Evolutionary conservation across 306 rosid genomes (phyloP).

Genomic region (Quercus robur): DNA sequence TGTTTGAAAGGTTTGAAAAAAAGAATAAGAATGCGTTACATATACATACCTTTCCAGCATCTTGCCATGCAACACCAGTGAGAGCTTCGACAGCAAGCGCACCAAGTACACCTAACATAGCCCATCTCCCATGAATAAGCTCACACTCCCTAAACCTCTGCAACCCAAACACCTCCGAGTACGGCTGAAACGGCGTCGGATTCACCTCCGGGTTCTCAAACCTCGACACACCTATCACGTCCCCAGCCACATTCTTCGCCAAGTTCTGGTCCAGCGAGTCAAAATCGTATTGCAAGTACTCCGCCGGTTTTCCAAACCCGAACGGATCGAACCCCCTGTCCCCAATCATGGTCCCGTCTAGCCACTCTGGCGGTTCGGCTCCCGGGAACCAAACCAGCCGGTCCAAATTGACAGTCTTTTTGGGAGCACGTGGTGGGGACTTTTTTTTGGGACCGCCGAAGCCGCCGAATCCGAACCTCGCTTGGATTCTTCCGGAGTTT

Average conservation of each 20-base stretch:
- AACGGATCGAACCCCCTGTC: constrained; percentile 79
- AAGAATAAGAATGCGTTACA: neutral
- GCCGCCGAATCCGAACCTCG: constrained; percentile 32
- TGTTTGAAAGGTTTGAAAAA: neutral
- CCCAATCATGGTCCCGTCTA: constrained; percentile 57
- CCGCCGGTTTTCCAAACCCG: constrained; percentile 58
- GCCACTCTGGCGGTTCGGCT: constrained; percentile 66
- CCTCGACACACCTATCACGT: constrained; percentile 48
- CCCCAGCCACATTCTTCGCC: constrained; percentile 69
- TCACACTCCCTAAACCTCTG: constrained; percentile 85
- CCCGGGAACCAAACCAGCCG: constrained; percentile 65
- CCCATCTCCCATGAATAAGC: constrained; percentile 83
- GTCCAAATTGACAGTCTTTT: constrained; percentile 7
- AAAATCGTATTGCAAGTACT: constrained; percentile 66
- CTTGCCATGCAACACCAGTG: constrained; percentile 84
- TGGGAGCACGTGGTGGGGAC: constrained; percentile 26
- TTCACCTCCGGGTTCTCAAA: constrained; percentile 42
- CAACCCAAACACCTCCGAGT: constrained; percentile 70
- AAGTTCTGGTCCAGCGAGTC: constrained; percentile 82
- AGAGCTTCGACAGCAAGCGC: constrained; percentile 72
- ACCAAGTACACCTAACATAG: constrained; percentile 78
- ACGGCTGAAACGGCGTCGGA: constrained; percentile 79
- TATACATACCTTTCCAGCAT: constrained; percentile 72
- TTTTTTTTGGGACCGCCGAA: constrained; percentile 22
- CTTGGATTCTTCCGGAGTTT: constrained; percentile 38